Evolutionary conservation across 352 stramenopile species (phyloP), one percentile per base, ranked within the genome.

Genomic region (Phytophthora tubulina): DNA sequence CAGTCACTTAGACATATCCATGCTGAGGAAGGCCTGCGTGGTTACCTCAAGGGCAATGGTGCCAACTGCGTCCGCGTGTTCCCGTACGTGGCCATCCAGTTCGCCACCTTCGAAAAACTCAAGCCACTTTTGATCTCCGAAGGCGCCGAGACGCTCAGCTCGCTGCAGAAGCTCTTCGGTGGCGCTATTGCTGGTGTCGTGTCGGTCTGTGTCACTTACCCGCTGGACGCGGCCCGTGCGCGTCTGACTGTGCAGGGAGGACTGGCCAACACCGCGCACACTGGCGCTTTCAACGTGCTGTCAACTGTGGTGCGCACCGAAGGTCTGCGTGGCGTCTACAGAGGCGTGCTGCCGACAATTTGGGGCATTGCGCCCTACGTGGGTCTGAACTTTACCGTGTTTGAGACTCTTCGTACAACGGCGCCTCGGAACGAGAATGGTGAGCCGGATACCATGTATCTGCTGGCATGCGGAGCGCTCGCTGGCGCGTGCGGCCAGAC

Each of bases 31-130:
- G 86, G 86, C 2, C 21, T 84, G 21, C 74, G 75, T 15, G 88
- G 86, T 13, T 88, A 90, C 56, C 93, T 95, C 59, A 89, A 86
- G 60, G 86, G 86, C 58, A 94, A 95, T 75, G 88, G 88, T 54
- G 86, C 85, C 63, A 95, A 95, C 75, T 93, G 84, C 64, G 78
- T 88, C 31, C 88, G 88, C 31, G 84, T 94, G 44, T 92, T 94
- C 44, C 86, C 86, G 0, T 94, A 95, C 73, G 85, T 89, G 13
- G 85, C 86, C 53, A 91, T 93, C 66, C 84, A 95, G 68, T 93
- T 94, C 56, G 83, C 85, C 30, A 78, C 80, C 44, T 94, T 91
- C 32, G 80, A 92, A 59, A 75, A 79, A 7, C 73, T 91, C 44
- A 86, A 89, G 59, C 81, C 80, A 33, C 7, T 90, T 10, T 49